phyloP scores from a whole-genome alignment of 768 basidiomycete genomes.

The Auriscalpium orientale region DNA sequence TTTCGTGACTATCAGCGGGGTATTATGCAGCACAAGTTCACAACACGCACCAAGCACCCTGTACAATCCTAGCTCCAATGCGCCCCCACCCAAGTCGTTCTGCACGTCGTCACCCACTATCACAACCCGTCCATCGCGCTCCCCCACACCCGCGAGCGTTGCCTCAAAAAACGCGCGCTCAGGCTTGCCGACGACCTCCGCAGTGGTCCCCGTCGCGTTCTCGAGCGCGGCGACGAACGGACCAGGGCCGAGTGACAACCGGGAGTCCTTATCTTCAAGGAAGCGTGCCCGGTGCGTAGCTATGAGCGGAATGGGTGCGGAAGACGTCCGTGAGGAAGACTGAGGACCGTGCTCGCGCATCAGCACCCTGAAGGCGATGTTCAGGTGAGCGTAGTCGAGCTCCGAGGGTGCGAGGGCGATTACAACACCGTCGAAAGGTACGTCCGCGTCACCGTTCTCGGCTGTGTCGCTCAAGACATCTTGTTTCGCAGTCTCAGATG shows the following conservation, averaged over 20 bases:
- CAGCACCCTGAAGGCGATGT: conserved; percentile 61
- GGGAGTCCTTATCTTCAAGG: conserved; percentile 35
- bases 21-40: background rate
- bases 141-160: conserved; percentile 27
- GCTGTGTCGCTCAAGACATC: conserved; percentile 18
- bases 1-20: background rate
- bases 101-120: conserved; percentile 63
- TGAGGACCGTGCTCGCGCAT: conserved; percentile 20
- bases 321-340: background rate
- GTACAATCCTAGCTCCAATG: conserved; percentile 51
- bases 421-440: conserved; percentile 50
- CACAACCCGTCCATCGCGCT: conserved; percentile 23
- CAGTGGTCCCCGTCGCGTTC: conserved; percentile 37
- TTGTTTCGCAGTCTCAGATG: conserved; percentile 21
- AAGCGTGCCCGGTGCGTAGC: conserved; percentile 55
- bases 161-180: conserved; percentile 47
- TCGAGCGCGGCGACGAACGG: conserved; percentile 64
- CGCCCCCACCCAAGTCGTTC: conserved; percentile 58
- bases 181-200: conserved; percentile 61
- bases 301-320: conserved; percentile 32
- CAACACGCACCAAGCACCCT: conserved; percentile 48
- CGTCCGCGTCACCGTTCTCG: conserved; percentile 6
- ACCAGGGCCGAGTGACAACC: conserved; percentile 59
- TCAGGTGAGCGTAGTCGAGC: conserved; percentile 49
- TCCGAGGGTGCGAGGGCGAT: conserved; percentile 48